Percentiles rank a stretch among this genome's conserved stretches.
These are phyloP conservation scores for Neophaeococcomyces mojaviensis DNA, from an alignment of 2,329 filamentous ascomycete species.

Conservation along the genomic window DNA sequence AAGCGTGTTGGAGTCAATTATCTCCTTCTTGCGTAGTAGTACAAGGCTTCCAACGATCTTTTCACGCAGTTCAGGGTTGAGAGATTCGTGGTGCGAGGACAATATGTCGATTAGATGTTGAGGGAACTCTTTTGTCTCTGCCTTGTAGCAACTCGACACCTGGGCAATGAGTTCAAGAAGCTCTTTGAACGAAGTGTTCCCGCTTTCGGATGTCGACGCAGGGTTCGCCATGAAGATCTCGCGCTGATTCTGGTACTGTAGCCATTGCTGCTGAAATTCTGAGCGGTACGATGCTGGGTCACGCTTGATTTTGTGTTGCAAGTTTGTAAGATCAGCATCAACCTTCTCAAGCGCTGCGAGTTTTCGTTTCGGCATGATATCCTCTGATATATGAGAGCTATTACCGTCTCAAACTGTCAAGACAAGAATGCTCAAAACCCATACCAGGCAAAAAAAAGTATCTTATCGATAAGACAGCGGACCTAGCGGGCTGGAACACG, in stretches of 20 bases:
- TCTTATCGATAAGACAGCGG: no score
- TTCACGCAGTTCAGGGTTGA: slow-evolving; percentile 80
- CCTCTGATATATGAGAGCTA: no score
- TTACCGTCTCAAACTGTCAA: no score
- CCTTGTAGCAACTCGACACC: slow-evolving; percentile 85
- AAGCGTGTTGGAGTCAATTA: slow-evolving; percentile 76
- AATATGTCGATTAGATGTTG: slow-evolving; percentile 75
- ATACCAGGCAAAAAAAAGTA: no score
- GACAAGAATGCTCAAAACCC: no score
- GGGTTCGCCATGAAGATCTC: slow-evolving; percentile 88
- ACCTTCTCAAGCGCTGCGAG: slow-evolving; percentile 90
- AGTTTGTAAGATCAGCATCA: slow-evolving; percentile 79
- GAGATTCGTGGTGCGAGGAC: slow-evolving; percentile 68
- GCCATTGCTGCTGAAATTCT: slow-evolving; percentile 80
- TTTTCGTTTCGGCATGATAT: slow-evolving; percentile 72
- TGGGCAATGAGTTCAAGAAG: slow-evolving; percentile 91
- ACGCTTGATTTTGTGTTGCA: slow-evolving; percentile 84
- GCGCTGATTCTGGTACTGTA: slow-evolving; percentile 82
- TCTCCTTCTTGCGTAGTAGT: slow-evolving; percentile 79
- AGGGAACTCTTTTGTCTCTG: slow-evolving; percentile 68
- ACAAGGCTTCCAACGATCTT: slow-evolving; percentile 90
- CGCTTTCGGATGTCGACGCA: slow-evolving; percentile 60
- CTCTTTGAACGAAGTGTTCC: slow-evolving; percentile 77
- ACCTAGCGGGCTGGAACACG: no score
- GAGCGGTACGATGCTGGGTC: slow-evolving; percentile 85